Evolutionary conservation across 805 yeast species (phyloP), one percentile per base, ranked within the genome.

Genomic region (Zygotorulaspora chibaensis): DNA sequence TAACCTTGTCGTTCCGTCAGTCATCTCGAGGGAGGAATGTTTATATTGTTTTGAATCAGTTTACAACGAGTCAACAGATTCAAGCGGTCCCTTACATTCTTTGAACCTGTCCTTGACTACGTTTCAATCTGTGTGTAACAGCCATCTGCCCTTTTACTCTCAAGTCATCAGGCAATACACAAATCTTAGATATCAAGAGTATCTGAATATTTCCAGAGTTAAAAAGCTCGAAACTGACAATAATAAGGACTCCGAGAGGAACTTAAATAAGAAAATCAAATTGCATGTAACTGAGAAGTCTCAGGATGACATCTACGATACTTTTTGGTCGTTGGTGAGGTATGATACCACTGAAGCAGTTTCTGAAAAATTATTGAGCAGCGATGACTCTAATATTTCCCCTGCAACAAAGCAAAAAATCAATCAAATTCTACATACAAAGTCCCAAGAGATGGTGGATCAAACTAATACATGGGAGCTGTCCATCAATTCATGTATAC

Each of bases 381-480:
- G 25, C 25, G 33, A 10, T 18, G 44, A 45, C 5, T 15, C 15
- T 23, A 31, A 39, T 29, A 25, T 47, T 3, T 28, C 53, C 7
- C 26, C 35, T 3, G 44, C 41, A 2, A 23, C 45, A 1, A 38
- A 40, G 8, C 47, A 40, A 5, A 53, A 58, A 39, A 47, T 64
- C 16, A 33, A 43, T 5, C 47, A 54, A 28, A 65, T 68, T 15
- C 29, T 64, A 35, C 42, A 45, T 17, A 57, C 65, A 8, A 59
- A 59, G 50, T 62, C 69, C 3, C 55, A 53, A 38, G 51, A 51
- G 8, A 44, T 58, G 30, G 58, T 56, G 37, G 61, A 87, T 54
- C 95, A 89, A 59, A 78, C 89, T 45, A 80, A 83, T 56, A 82
- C 95, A 1, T 93, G 99, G 99, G 91, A 88, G 61, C 85, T 86